These are phyloP conservation scores for Globisporangium irregulare DNA, from an alignment of 352 stramenopile genomes.

Conservation along the genomic window DNA sequence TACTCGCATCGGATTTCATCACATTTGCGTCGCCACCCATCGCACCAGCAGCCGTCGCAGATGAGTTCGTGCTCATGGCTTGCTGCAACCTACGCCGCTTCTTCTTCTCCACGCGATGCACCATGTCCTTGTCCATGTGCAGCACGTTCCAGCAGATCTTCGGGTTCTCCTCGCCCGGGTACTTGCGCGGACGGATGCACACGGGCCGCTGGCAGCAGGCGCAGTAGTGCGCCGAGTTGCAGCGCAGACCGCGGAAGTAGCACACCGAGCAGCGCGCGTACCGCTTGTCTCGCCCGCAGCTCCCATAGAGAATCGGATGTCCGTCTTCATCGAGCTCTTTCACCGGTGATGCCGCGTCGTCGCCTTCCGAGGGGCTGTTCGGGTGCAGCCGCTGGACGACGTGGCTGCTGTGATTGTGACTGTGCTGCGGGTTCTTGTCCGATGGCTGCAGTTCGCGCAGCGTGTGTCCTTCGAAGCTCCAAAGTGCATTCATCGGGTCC, in stretches of 20 bases:
- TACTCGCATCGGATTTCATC: neutral
- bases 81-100: slow-evolving; percentile 56
- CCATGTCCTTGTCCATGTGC: slow-evolving; percentile 74
- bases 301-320: slow-evolving; percentile 52
- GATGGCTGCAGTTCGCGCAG: slow-evolving; percentile 44
- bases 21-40: neutral
- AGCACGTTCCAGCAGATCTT: slow-evolving; percentile 85
- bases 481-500: slow-evolving; percentile 61
- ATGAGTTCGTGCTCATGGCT: neutral
- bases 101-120: slow-evolving; percentile 71
- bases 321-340: slow-evolving; percentile 42
- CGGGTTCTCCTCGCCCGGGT: slow-evolving; percentile 59
- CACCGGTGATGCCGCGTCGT: slow-evolving; percentile 9
- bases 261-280: slow-evolving; percentile 73
- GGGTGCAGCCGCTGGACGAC: slow-evolving; percentile 8
- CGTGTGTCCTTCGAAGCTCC: slow-evolving; percentile 60
- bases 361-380: slow-evolving; percentile 5
- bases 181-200: slow-evolving; percentile 63
- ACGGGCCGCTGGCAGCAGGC: slow-evolving; percentile 68
- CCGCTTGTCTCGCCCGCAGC: slow-evolving; percentile 63
- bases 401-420: neutral
- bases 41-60: neutral
- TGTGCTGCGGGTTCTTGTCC: slow-evolving; percentile 34
- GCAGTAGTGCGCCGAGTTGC: slow-evolving; percentile 70
- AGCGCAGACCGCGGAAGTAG: slow-evolving; percentile 65